Percentiles rank a stretch among this genome's conserved stretches.
Evolutionary conservation across 176 grass and related monocot genomes (phyloP).

Genomic region (Triticum turgidum): DNA sequence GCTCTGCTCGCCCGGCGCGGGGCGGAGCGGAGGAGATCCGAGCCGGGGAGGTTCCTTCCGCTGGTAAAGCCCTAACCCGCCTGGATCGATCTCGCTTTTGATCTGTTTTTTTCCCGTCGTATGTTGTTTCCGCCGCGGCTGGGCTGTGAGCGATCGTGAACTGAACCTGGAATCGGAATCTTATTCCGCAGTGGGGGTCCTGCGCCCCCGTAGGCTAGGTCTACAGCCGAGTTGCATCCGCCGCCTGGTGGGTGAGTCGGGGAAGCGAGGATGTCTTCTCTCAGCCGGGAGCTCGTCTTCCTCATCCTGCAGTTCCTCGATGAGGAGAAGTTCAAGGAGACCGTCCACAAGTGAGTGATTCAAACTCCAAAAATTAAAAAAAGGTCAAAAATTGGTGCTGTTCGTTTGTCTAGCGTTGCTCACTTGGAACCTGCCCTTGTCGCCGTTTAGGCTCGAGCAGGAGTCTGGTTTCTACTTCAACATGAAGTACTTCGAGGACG

Average conservation of each 20-base stretch:
- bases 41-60: background rate
- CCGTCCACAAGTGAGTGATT: constrained; percentile 73
- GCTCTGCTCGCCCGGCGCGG: background rate
- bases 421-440: background rate
- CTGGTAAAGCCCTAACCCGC: constrained; percentile 40
- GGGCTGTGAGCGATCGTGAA: background rate
- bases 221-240: constrained; percentile 17
- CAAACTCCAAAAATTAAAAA: background rate
- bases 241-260: constrained; percentile 32
- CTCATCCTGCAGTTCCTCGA: constrained; percentile 93
- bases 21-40: constrained; percentile 31
- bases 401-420: background rate
- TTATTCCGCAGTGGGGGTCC: constrained; percentile 1
- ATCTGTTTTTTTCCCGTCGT: constrained; percentile 14
- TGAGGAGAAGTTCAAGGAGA: constrained; percentile 92
- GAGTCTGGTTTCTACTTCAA: constrained; percentile 96
- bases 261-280: constrained; percentile 56
- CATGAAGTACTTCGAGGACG: constrained; percentile 91
- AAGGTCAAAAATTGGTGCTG: background rate
- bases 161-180: constrained; percentile 1
- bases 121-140: background rate
- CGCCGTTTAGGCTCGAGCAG: constrained; percentile 63
- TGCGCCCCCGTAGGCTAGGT: constrained; percentile 26
- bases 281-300: constrained; percentile 76
- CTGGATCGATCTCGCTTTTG: background rate